A percentile compares a stretch with the other conserved stretches of the same genome.
Conservation (phyloP, 805 yeast genomes). For the Metschnikowia lunata region DNA sequence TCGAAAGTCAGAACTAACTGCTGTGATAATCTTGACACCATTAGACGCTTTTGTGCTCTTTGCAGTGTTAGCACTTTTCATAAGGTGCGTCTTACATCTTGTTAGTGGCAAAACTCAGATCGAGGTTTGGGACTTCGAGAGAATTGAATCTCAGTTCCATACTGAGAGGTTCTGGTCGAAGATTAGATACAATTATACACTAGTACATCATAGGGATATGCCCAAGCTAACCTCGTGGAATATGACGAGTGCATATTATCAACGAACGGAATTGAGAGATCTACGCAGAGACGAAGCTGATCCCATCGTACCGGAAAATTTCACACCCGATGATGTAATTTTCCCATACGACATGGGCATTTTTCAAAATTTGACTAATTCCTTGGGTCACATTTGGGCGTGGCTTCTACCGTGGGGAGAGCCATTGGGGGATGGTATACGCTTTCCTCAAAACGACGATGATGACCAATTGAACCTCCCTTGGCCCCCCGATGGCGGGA, state of each 20-base stretch:
- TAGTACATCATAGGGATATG: constrained; percentile 36
- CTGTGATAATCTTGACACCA: constrained; percentile 52
- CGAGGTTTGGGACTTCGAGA: constrained; percentile 88
- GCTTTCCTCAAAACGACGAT: constrained; percentile 51
- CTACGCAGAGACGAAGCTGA: not conserved
- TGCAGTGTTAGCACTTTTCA: constrained; percentile 53
- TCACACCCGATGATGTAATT: constrained; percentile 59
- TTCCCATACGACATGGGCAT: constrained; percentile 83
- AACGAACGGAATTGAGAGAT: not conserved
- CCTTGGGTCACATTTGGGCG: constrained; percentile 57
- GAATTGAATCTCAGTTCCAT: constrained; percentile 64
- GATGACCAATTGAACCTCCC: constrained; percentile 65
- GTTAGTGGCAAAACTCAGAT: constrained; percentile 78
- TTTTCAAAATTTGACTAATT: constrained; percentile 45
- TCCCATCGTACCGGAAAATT: constrained; percentile 28
- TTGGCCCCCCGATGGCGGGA: constrained; percentile 91
- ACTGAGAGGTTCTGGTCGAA: constrained; percentile 51
- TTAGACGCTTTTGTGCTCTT: constrained; percentile 55
- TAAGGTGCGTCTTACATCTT: constrained; percentile 58
- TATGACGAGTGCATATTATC: constrained; percentile 13
- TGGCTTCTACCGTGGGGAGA: constrained; percentile 74
- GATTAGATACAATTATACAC: constrained; percentile 41
- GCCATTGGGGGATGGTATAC: constrained; percentile 58
- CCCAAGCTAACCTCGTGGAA: constrained; percentile 49
- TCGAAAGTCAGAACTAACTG: constrained; percentile 47